phyloP scores from a whole-genome alignment of 2,329 filamentous ascomycete species.

The Pseudocercospora cruenta region DNA sequence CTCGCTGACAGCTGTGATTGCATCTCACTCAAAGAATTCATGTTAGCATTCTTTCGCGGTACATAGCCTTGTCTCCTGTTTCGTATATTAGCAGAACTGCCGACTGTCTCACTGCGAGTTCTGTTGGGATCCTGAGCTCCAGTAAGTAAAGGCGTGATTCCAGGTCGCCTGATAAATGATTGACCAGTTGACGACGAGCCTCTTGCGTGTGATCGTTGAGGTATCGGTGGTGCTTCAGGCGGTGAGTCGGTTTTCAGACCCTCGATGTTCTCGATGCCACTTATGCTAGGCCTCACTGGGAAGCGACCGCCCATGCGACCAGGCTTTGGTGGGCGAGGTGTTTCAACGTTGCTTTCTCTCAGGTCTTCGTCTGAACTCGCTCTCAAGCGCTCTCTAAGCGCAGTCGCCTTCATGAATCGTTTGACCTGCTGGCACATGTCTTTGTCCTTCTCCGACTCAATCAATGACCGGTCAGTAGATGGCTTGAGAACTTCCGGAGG shows the following conservation, averaged over 20 bases:
- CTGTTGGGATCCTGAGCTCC: constrained; percentile 70
- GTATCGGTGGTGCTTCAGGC: constrained; percentile 73
- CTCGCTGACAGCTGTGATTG: constrained; percentile 26
- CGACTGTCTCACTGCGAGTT: constrained; percentile 64
- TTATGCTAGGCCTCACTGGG: constrained; percentile 68
- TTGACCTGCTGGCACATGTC: constrained; percentile 65
- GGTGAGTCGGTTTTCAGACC: constrained; percentile 64
- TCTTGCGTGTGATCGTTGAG: constrained; percentile 78
- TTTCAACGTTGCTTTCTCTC: constrained; percentile 73
- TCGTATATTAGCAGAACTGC: constrained; percentile 52
- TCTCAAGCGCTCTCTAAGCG: constrained; percentile 37
- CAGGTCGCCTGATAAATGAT: constrained; percentile 61
- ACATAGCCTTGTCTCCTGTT: constrained; percentile 65
- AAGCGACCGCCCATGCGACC: constrained; percentile 58
- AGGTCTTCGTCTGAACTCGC: constrained; percentile 35
- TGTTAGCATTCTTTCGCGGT: constrained; percentile 53
- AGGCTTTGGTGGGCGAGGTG: constrained; percentile 69
- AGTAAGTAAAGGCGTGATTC: constrained; percentile 67
- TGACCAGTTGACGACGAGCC: constrained; percentile 39
- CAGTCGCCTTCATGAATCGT: constrained; percentile 56
- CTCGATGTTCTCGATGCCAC: constrained; percentile 62
- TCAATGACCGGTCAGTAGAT: constrained; percentile 39
- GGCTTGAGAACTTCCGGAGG: constrained; percentile 50
- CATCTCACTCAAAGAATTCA: constrained; percentile 43
- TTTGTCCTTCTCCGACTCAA: constrained; percentile 63